Evolutionary conservation across 1,139 yeast species (phyloP), one percentile per base, ranked within the genome.

Genomic region (Candida tetrigidarum): DNA sequence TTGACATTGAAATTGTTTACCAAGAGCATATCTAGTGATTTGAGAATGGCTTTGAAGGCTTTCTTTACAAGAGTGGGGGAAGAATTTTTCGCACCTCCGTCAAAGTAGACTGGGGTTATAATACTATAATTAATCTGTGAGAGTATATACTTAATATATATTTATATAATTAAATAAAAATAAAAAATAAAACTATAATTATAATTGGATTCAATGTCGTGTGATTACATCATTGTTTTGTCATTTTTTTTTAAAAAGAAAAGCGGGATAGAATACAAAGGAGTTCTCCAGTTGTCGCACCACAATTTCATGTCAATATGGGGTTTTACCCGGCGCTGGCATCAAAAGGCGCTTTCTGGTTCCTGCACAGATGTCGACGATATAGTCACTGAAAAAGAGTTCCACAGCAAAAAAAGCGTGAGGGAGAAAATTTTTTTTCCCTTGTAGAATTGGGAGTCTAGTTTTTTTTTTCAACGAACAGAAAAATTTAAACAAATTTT

Each of bases 21-120:
- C 55, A 84, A 85, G 66, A 84, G 82, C 51, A 74, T 89, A 59
- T 79, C 89, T 23, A 68, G 81, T 0, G 96, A 89, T 47, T 67
- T 92, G 52, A 76, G 97, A 48, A 65, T 67, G 26, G 85, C 92
- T 0, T 74, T 92, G 40, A 81, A 81, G 63, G 71, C 71, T 23
- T 86, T 87, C 57, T 74, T 92, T 51, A 62, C 74, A 3, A 76
- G 96, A 48, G 84, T 86, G 9, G 96, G 96, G 0, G 86, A 83
- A 43, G 75, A 76, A 25, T 85, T 76, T 50, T 58, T 77, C 23
- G 26, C 18, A 11, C 16, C 16, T 10, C 19, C 43, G 7, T 19
- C 36, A n/a, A 19, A 19, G 18, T n/a, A 19, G 19, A 10, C 6
- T 16, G 15, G 36, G 10, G 5, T 4, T 10, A 32, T 10, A 15